phyloP scores from a whole-genome alignment of 257 asterid species.

The Eustoma russellianum region DNA sequence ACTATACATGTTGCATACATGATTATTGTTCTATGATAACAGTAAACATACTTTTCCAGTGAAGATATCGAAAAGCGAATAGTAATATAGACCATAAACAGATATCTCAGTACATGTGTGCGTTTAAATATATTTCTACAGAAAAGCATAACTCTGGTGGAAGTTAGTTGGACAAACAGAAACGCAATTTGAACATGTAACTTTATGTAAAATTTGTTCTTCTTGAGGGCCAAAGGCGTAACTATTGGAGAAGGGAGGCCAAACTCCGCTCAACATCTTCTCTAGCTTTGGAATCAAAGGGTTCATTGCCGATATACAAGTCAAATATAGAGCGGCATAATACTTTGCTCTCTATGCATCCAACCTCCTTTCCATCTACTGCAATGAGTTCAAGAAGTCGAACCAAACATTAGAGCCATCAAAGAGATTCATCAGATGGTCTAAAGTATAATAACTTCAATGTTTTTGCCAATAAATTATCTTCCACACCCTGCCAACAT shows the following conservation, averaged over 20 bases:
- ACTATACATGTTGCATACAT: too few relatives aligned
- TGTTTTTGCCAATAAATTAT: background rate
- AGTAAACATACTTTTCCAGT: too few relatives aligned
- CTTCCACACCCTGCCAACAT: background rate
- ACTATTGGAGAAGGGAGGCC: constrained; percentile 54
- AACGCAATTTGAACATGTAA: too few relatives aligned
- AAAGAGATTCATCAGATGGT: background rate
- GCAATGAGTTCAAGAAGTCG: constrained; percentile 9
- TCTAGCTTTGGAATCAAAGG: constrained; percentile 82
- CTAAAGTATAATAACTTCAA: background rate
- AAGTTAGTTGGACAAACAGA: too few relatives aligned
- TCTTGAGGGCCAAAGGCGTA: too few relatives aligned
- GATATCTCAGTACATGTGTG: too few relatives aligned
- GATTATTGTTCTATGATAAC: too few relatives aligned
- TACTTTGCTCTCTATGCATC: constrained; percentile 71
- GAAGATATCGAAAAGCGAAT: too few relatives aligned
- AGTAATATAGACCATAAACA: too few relatives aligned
- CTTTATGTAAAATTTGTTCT: too few relatives aligned
- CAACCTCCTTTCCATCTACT: constrained; percentile 89
- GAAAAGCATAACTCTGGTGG: too few relatives aligned
- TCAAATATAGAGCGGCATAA: constrained; percentile 72
- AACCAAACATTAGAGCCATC: background rate
- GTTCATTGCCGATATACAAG: constrained; percentile 73
- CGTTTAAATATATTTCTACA: too few relatives aligned
- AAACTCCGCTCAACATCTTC: constrained; percentile 57